Evolutionary conservation across 257 asterid species (phyloP).

Genomic region (Agastache rugosa): DNA sequence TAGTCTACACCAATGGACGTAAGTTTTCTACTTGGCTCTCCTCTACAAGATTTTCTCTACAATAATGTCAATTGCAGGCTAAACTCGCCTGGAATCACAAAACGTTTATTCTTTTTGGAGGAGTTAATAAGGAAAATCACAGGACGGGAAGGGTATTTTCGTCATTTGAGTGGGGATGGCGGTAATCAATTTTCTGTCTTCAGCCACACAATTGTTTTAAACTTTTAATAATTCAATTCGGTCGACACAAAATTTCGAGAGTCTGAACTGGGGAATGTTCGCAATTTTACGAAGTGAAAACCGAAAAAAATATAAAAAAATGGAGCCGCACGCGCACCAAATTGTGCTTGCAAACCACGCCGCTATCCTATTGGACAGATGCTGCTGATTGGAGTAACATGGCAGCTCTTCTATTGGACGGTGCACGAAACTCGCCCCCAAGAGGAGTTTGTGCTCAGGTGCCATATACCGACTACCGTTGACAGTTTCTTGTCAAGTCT

Average conservation of each 20-base stretch:
- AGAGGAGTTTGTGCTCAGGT: not conserved
- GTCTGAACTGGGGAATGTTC: slow-evolving; percentile 34
- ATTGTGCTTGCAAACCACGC: not conserved
- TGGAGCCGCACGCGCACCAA: not conserved
- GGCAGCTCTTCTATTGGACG: not conserved
- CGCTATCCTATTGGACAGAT: not conserved
- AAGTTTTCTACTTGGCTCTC: not conserved
- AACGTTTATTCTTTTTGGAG: not conserved
- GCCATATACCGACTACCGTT: slow-evolving; percentile 33
- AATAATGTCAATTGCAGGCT: slow-evolving; percentile 26
- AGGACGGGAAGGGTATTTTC: slow-evolving; percentile 29
- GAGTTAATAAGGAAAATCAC: not conserved
- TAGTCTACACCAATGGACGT: not conserved
- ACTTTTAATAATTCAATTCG: not conserved
- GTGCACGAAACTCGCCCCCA: slow-evolving; percentile 2
- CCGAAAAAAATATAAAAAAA: not conserved
- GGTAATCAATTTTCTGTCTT: not conserved
- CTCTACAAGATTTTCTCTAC: slow-evolving; percentile 27
- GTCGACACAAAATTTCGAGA: not conserved
- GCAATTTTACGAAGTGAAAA: not conserved
- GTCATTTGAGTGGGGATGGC: slow-evolving; percentile 28
- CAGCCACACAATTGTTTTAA: slow-evolving; percentile 9
- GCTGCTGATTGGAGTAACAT: slow-evolving; percentile 4
- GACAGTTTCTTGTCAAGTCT: slow-evolving; percentile 23
- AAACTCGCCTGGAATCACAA: slow-evolving; percentile 27